Base-by-base conservation (phyloP, 2,329 filamentous ascomycete genomes). In the Xylariaceae sp. region DNA sequence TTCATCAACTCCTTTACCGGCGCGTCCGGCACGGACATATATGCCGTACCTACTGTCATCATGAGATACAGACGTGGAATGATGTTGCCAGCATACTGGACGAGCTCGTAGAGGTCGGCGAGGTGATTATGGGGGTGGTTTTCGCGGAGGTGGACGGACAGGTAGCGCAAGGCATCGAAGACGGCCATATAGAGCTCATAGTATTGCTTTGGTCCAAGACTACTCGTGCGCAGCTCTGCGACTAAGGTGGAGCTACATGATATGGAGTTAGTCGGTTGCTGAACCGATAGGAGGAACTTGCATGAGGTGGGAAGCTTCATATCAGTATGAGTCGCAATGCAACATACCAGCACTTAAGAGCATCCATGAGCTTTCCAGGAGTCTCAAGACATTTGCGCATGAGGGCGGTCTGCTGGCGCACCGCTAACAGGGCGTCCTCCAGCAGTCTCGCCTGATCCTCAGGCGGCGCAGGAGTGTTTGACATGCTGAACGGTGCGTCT, bases 1-100 rank as follows among this genome's bases (percentile, higher is more conserved):
- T 99, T 99, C 95, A 99, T 99, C 61, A 99, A 91, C 79, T 99
- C 95, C 78, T 99, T 99, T 65, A 99, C 95, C 0, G 95, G 95
- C 56, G 96, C 95, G 81, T 98, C 95, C 69, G 95, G 90, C 70
- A 99, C 96, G 21, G 91, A 89, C 95, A 99, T 99, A 80, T 99
- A 99, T 47, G 96, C 96, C 2, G 95, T 99, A 56, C 95, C 95
- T 40, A 99, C 96, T 0, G 96, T 99, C 70, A 99, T 95, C 96
- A 99, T 99, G 57, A 99, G 88, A 74, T 99, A 99, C 60, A 99
- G 80, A 63, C 95, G 88, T 20, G 95, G 95, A 56, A 99, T 89
- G 65, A 99, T 98, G 73, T 99, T 99, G 62, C 96, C 95, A 52
- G 93, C 93, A 86, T 97, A 97, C 72, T 98, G 93, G 16, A 98